A percentile compares a stretch with the other conserved stretches of the same genome.
Conservation (phyloP, 2,329 filamentous ascomycete species). For the Orbilia ellipsospora region DNA sequence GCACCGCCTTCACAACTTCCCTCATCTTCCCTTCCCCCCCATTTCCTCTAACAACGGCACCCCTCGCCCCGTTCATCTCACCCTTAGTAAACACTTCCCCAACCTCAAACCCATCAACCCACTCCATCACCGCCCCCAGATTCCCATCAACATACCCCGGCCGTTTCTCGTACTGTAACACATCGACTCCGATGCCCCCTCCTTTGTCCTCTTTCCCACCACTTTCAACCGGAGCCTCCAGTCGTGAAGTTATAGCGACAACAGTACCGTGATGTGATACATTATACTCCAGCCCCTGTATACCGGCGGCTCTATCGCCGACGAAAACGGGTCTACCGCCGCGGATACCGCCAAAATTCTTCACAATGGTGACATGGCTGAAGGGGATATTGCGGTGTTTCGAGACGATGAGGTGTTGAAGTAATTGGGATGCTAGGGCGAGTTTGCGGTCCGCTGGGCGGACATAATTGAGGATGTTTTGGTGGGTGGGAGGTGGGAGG, state of each 20-base stretch:
- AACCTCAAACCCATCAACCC: conserved; percentile 46
- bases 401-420: conserved; percentile 57
- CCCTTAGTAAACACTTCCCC: conserved; percentile 56
- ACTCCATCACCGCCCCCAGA: conserved; percentile 53
- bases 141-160: conserved; percentile 52
- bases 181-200: conserved; percentile 50
- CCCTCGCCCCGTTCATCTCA: conserved; percentile 53
- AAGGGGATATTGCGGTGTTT: conserved; percentile 37
- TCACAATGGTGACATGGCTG: conserved; percentile 44
- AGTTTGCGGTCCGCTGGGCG: conserved; percentile 57
- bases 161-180: conserved; percentile 22
- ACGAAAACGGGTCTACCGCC: conserved; percentile 42
- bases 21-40: not conserved
- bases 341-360: conserved; percentile 38
- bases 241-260: conserved; percentile 39
- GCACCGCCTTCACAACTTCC: conserved; percentile 55
- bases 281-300: conserved; percentile 56
- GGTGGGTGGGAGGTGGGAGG: conserved; percentile 68
- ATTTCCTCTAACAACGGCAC: conserved; percentile 5
- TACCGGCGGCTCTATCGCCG: not conserved
- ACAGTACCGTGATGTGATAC: conserved; percentile 57
- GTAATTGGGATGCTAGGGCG: conserved; percentile 57
- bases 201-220: conserved; percentile 27
- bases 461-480: conserved; percentile 53
- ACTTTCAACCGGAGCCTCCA: conserved; percentile 19